Base-by-base conservation (phyloP, 768 basidiomycete species). In the Collybia nuda region DNA sequence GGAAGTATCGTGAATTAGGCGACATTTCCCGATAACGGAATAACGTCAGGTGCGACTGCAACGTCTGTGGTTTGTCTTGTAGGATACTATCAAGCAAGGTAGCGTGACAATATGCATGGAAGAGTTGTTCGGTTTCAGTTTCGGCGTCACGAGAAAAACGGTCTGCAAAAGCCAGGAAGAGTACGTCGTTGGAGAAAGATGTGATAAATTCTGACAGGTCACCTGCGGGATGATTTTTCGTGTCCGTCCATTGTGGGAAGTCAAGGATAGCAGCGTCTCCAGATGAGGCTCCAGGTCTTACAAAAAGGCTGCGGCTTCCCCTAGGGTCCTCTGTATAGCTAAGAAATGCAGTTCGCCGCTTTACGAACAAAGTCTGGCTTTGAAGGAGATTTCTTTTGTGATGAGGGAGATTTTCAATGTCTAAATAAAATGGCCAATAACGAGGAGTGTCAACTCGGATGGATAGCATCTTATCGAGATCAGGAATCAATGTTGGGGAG, bases 301-400 rank as follows among this genome's bases (percentile, higher is more conserved):
- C 87, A 58, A 94, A 95, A 9, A 97, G 76, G 65, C 90, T 93
- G 40, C 93, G 81, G 58, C 93, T 95, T 7, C 96, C 96, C 56
- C 90, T 83, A 0, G 97, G 92, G 65, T 98, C 97, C 56, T 94
- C 90, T 4, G 86, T 87, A 62, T 98, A 99, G 62, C 90, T 91
- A 40, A 98, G 75, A 66, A 94, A 95, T 0, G 93, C 94, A 0
- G 93, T 89, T 22, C 92, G 79, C 15, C 95, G 85, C 66, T 98
- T 96, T 53, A 98, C 96, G 56, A 84, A 93, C 24, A 99, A 74
- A 0, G 91, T 96, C 57, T 93, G 88, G 51, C 79, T 87, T 28
- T 75, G 77, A 36, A 96, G 68, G 19, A 98, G 77, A 5, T 78
- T 76, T 40, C 81, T 79, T 43, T 82, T 81, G 64, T 96, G 88